Conservation (phyloP, 345 rosid genomes). For the Eutrema heterophyllum region DNA sequence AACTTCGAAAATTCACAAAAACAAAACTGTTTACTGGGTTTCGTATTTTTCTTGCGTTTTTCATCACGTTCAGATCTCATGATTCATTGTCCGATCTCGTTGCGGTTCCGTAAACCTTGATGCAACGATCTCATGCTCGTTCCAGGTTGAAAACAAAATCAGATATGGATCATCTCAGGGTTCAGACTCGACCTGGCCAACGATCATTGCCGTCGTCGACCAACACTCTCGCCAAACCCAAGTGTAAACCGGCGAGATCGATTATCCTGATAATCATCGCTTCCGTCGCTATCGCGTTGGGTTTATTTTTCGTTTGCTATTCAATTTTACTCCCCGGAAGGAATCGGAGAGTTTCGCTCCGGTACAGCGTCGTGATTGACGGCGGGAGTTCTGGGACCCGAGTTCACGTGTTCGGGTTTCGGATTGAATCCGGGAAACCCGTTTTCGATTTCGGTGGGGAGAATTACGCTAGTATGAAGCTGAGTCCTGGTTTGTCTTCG, state of each 20-base stretch:
- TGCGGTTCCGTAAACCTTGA: conserved; percentile 39
- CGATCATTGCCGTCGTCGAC: conserved; percentile 35
- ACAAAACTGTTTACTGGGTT: neutral
- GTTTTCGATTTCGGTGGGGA: conserved; percentile 46
- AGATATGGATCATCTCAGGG: conserved; percentile 53
- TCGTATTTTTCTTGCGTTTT: neutral
- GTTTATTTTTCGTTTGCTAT: conserved; percentile 25
- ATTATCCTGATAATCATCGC: conserved; percentile 26
- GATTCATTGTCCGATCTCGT: conserved; percentile 15
- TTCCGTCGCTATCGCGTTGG: conserved; percentile 20
- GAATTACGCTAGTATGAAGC: conserved; percentile 47
- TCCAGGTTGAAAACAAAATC: conserved; percentile 35
- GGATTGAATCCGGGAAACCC: conserved; percentile 27
- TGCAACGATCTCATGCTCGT: conserved; percentile 76
- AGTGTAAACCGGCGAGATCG: conserved; percentile 29
- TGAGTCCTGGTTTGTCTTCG: conserved; percentile 81
- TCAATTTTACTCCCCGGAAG: conserved; percentile 16
- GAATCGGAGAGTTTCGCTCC: conserved; percentile 1
- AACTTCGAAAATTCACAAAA: neutral
- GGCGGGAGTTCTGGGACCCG: conserved; percentile 93
- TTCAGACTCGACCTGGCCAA: conserved; percentile 42
- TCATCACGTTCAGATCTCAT: conserved; percentile 20
- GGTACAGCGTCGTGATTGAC: conserved; percentile 55
- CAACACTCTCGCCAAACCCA: conserved; percentile 31
- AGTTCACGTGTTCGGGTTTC: conserved; percentile 54